A percentile compares a stretch with the other conserved stretches of the same genome.
These are phyloP conservation scores for Scleroderma citrinum DNA, from an alignment of 768 basidiomycete genomes.

Conservation along the genomic window DNA sequence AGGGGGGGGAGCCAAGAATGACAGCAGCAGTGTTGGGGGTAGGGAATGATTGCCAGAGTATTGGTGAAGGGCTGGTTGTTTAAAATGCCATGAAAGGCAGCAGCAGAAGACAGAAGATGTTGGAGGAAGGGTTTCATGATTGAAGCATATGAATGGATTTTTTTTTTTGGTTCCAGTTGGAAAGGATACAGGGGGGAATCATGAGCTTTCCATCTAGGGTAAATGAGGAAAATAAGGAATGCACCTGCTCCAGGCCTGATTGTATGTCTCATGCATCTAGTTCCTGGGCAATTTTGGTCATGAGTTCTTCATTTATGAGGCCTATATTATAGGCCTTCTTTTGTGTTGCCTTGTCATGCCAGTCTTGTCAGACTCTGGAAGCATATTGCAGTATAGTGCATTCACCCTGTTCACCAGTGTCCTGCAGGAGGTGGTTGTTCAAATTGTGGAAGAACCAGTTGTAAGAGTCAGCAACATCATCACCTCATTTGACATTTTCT, in stretches of 20 bases:
- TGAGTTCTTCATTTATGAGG: neutral
- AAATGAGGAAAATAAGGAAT: no score
- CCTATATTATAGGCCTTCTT: neutral
- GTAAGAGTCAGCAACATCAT: neutral
- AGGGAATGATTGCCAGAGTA: neutral
- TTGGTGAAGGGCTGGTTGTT: no score
- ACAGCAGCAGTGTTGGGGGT: neutral
- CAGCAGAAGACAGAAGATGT: neutral
- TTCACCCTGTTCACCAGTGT: neutral
- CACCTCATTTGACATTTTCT: neutral
- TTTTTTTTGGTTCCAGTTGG: no score
- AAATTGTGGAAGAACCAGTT: neutral
- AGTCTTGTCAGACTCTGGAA: neutral
- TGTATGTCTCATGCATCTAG: neutral
- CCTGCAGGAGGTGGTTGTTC: no score
- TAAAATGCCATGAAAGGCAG: neutral
- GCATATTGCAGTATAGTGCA: neutral
- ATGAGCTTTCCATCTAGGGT: no score
- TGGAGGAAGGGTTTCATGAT: neutral
- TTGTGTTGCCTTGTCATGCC: neutral
- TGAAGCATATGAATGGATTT: no score
- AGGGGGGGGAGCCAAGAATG: no score
- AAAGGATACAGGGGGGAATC: no score
- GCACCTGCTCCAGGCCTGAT: neutral
- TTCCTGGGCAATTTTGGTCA: neutral